Evolutionary conservation across 164 flowering plant genomes (phyloP).

Genomic region (Brasenia schreberi): DNA sequence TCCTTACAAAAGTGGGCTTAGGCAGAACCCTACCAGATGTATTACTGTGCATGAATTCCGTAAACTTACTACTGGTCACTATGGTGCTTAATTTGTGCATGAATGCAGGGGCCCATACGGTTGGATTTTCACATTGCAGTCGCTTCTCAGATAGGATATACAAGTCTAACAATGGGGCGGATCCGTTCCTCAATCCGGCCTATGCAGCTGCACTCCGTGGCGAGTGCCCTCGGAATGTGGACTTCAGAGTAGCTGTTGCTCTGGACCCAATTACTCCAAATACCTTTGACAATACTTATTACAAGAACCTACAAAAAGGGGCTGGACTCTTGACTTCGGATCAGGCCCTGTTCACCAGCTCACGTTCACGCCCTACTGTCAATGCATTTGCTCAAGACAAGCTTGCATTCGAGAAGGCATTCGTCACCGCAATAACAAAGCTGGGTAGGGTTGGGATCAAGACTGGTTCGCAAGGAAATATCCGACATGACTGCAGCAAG

Average conservation of each 20-base stretch:
- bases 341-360: conserved; percentile 52
- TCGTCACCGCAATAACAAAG: conserved; percentile 59
- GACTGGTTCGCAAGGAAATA: conserved; percentile 39
- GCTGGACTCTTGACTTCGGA: conserved; percentile 79
- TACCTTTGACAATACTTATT: conserved; percentile 62
- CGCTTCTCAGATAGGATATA: conserved; percentile 11
- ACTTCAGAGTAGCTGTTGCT: conserved; percentile 61
- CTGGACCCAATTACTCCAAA: conserved; percentile 73
- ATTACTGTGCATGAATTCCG: too few species aligned
- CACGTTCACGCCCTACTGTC: conserved; percentile 46
- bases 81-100: too few species aligned
- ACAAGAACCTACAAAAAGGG: conserved; percentile 54
- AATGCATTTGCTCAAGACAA: conserved; percentile 37
- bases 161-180: conserved; percentile 34
- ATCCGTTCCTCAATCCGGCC: conserved; percentile 35
- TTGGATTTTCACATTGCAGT: too few species aligned
- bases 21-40: too few species aligned
- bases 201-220: conserved; percentile 38
- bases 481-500: conserved; percentile 24
- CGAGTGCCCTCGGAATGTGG: conserved; percentile 62
- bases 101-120: too few species aligned
- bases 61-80: too few species aligned
- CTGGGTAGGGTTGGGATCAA: conserved; percentile 66
- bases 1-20: too few species aligned
- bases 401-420: conserved; percentile 39